Evolutionary conservation across 768 basidiomycete genomes (phyloP).

Genomic region (Kwoniella dejecticola): DNA sequence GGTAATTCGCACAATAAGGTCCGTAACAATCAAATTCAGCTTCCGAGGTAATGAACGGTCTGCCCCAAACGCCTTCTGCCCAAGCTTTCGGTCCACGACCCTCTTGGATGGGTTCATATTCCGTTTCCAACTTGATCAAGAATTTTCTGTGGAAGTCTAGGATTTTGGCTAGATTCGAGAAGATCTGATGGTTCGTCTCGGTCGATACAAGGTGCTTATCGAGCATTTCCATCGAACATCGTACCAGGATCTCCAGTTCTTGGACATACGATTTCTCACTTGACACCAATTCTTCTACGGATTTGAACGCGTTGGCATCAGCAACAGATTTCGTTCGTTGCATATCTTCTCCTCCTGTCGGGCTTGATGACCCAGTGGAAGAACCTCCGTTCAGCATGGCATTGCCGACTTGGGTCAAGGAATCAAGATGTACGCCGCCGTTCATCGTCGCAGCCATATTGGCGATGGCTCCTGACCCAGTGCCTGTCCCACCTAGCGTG

Average conservation of each 20-base stretch:
- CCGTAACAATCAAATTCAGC: constrained; percentile 94
- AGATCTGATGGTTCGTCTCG: constrained; percentile 92
- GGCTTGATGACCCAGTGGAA: constrained; percentile 3
- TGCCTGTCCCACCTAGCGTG: constrained; percentile 41
- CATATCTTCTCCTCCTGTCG: constrained; percentile 30
- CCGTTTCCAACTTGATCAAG: constrained; percentile 53
- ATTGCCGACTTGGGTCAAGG: constrained; percentile 4
- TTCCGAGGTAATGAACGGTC: constrained; percentile 66
- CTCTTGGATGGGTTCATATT: constrained; percentile 54
- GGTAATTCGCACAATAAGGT: constrained; percentile 95
- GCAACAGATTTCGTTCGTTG: constrained; percentile 27
- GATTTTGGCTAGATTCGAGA: constrained; percentile 90
- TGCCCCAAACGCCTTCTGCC: constrained; percentile 54
- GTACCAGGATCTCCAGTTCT: constrained; percentile 94
- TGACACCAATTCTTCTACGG: constrained; percentile 80
- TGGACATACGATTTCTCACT: constrained; percentile 96
- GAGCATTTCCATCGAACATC: constrained; percentile 82
- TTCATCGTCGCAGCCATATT: constrained; percentile 49
- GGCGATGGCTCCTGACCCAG: constrained; percentile 39
- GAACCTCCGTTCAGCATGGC: neutral
- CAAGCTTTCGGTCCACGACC: constrained; percentile 47
- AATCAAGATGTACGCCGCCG: constrained; percentile 40
- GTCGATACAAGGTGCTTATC: constrained; percentile 84
- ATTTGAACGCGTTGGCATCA: constrained; percentile 47
- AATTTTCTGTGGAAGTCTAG: constrained; percentile 79